Percentiles rank a stretch among this genome's conserved stretches.
These are phyloP conservation scores for Phytophthora palmivora DNA, from an alignment of 352 stramenopile species.

Conservation along the genomic window DNA sequence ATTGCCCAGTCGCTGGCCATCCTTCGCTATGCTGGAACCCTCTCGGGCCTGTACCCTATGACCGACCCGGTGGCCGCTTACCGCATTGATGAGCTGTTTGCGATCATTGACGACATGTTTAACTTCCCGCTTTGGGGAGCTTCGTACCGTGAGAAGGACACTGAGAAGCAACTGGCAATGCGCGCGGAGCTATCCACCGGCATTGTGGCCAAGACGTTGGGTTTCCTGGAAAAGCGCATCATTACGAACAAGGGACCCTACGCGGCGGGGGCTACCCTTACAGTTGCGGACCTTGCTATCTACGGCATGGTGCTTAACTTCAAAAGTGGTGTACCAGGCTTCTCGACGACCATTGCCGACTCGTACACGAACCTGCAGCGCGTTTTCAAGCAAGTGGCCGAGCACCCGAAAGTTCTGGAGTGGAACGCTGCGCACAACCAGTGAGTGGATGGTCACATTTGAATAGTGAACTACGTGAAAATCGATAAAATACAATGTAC, in stretches of 20 bases:
- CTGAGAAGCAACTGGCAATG: constrained; percentile 48
- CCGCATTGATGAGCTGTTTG: constrained; percentile 53
- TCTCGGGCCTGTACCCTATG: constrained; percentile 56
- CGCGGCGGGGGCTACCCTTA: constrained; percentile 44
- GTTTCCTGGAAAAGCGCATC: constrained; percentile 56
- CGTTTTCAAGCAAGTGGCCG: constrained; percentile 47
- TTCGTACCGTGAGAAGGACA: constrained; percentile 37
- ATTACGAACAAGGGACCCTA: constrained; percentile 47
- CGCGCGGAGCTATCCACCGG: constrained; percentile 40
- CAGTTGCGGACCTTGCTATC: constrained; percentile 60
- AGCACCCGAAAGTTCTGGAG: constrained; percentile 61
- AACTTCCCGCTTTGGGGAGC: constrained; percentile 35
- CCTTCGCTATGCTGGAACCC: constrained; percentile 69
- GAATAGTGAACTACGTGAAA: constrained; percentile 1
- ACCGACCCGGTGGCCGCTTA: constrained; percentile 44
- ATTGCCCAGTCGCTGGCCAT: constrained; percentile 66
- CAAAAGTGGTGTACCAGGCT: constrained; percentile 38
- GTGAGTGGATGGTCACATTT: constrained; percentile 6
- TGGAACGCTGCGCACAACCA: constrained; percentile 55
- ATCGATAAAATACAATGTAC: constrained; percentile 12
- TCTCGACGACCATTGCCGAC: constrained; percentile 41
- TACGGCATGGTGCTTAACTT: constrained; percentile 47
- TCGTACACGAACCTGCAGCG: constrained; percentile 43
- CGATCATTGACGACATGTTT: constrained; percentile 51
- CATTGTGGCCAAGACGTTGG: constrained; percentile 49